Conservation (phyloP, 2,329 filamentous ascomycete species). For the Scedosporium apiospermum region DNA sequence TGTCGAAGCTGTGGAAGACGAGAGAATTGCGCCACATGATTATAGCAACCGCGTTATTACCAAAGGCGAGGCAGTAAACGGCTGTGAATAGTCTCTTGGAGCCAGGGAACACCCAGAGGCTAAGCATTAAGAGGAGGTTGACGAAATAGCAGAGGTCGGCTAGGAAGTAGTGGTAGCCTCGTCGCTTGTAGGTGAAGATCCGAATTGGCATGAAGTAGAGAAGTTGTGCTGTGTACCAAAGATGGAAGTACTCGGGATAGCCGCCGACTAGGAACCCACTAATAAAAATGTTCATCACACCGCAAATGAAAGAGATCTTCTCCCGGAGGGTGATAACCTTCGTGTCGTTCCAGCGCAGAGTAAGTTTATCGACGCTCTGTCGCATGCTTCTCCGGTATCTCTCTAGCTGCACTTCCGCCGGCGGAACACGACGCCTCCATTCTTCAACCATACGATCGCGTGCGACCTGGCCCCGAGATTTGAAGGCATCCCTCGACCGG, state of each 20-base stretch:
- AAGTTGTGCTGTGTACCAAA: slow-evolving; percentile 85
- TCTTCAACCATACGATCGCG: slow-evolving; percentile 86
- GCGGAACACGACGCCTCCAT: slow-evolving; percentile 77
- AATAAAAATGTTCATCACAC: slow-evolving; percentile 94
- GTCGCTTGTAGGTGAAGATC: slow-evolving; percentile 80
- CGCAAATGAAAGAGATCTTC: slow-evolving; percentile 92
- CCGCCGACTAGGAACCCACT: slow-evolving; percentile 89
- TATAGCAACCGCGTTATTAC: slow-evolving; percentile 95
- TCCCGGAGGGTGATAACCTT: slow-evolving; percentile 82
- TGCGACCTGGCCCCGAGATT: slow-evolving; percentile 66
- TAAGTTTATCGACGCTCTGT: slow-evolving; percentile 77
- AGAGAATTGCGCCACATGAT: slow-evolving; percentile 99
- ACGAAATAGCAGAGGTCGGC: slow-evolving; percentile 98
- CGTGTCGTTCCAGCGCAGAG: slow-evolving; percentile 78
- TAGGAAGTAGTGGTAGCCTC: slow-evolving; percentile 93
- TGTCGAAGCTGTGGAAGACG: slow-evolving; percentile 97
- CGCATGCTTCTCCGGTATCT: slow-evolving; percentile 85
- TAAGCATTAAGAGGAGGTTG: slow-evolving; percentile 74
- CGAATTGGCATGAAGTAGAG: slow-evolving; percentile 96
- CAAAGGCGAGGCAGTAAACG: slow-evolving; percentile 84
- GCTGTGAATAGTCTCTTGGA: slow-evolving; percentile 90
- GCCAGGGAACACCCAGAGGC: slow-evolving; percentile 80
- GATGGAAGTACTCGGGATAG: slow-evolving; percentile 74
- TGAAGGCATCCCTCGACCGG: slow-evolving; percentile 71
- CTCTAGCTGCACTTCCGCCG: slow-evolving; percentile 85